A percentile compares a stretch with the other conserved stretches of the same genome.
Conservation (phyloP, 1,139 yeast species). For the Magnusiomyces starmeri region DNA sequence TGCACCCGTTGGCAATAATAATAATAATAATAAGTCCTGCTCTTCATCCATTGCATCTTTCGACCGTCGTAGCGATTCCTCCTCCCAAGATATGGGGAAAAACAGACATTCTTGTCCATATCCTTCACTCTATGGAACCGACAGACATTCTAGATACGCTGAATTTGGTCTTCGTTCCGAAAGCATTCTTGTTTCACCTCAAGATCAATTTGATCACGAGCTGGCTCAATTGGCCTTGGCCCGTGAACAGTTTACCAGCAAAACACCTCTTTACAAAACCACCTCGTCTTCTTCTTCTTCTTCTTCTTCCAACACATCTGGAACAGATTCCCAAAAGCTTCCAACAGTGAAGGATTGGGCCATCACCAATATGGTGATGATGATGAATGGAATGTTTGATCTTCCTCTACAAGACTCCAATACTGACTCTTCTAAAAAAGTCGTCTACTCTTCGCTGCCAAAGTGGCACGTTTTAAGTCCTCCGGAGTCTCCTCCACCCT, state of each 20-base stretch:
- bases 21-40: too few relatives aligned
- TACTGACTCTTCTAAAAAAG: neutral
- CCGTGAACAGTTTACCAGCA: neutral
- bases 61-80: too few relatives aligned
- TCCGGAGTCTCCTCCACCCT: slow-evolving; percentile 12
- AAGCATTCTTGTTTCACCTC: neutral
- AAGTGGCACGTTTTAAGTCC: slow-evolving; percentile 8
- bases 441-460: neutral
- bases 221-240: slow-evolving; percentile 1
- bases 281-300: neutral
- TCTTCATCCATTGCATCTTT: too few relatives aligned
- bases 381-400: neutral
- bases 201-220: slow-evolving; percentile 6
- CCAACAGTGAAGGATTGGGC: neutral
- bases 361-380: neutral
- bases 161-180: neutral
- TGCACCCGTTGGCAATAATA: too few relatives aligned
- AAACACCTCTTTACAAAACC: neutral
- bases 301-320: neutral
- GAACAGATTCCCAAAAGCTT: neutral
- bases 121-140: neutral
- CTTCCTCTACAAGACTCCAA: neutral
- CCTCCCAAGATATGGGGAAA: too few relatives aligned
- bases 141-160: too few relatives aligned
- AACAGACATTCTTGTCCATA: too few relatives aligned